Evolutionary conservation across 345 rosid genomes (phyloP).

Genomic region (Lagerstroemia speciosa): DNA sequence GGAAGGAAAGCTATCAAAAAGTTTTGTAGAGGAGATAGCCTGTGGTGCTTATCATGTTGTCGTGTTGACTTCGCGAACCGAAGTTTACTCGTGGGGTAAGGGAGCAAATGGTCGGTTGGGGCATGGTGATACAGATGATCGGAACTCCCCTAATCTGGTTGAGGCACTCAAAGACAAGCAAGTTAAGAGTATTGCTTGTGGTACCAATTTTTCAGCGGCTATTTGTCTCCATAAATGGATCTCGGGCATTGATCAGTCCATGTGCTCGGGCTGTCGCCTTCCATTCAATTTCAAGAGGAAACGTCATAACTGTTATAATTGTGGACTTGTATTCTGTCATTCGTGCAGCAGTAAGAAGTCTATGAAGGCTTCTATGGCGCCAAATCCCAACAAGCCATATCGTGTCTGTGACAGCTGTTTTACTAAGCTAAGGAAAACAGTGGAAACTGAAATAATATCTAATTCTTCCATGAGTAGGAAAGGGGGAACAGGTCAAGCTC

Average conservation of each 20-base stretch:
- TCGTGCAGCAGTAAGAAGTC: constrained; percentile 89
- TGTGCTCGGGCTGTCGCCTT: constrained; percentile 96
- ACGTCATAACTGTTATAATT: constrained; percentile 72
- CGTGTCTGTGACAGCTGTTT: constrained; percentile 91
- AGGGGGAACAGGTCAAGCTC: constrained; percentile 59
- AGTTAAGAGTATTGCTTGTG: constrained; percentile 88
- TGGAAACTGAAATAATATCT: constrained; percentile 55
- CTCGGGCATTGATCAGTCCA: constrained; percentile 89
- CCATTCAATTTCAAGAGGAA: constrained; percentile 84
- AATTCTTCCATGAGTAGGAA: constrained; percentile 67
- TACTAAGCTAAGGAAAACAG: constrained; percentile 63
- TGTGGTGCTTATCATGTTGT: constrained; percentile 98
- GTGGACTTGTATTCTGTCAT: constrained; percentile 91
- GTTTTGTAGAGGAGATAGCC: constrained; percentile 85
- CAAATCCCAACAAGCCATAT: constrained; percentile 84
- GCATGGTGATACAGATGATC: constrained; percentile 86
- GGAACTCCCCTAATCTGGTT: constrained; percentile 64
- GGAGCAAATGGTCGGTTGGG: constrained; percentile 96
- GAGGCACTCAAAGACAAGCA: constrained; percentile 93
- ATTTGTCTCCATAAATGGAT: constrained; percentile 98
- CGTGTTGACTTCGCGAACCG: constrained; percentile 81
- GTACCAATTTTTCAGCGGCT: constrained; percentile 85
- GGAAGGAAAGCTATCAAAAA: constrained; percentile 81
- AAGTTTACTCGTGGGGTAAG: constrained; percentile 98
- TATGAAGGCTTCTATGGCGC: constrained; percentile 94